phyloP scores from a whole-genome alignment of 2,329 filamentous ascomycete species.

The Fusarium succisae region DNA sequence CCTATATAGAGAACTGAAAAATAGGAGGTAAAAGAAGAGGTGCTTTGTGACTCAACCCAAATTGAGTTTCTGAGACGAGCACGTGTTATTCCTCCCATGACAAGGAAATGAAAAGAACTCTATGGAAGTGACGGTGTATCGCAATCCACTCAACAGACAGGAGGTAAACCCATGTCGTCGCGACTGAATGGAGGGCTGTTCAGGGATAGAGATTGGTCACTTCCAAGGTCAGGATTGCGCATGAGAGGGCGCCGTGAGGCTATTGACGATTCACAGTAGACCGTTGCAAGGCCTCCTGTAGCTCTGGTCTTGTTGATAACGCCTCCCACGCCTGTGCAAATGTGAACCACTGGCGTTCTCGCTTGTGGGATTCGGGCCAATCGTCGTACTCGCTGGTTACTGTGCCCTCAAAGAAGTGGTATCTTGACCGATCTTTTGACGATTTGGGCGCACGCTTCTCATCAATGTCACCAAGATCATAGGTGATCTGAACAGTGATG shows the following conservation, averaged over 20 bases:
- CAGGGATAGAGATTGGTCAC: neutral
- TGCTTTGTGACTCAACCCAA: neutral
- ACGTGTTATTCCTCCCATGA: constrained; percentile 24
- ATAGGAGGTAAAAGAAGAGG: constrained; percentile 12
- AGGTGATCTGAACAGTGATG: constrained; percentile 84
- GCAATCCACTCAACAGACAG: neutral
- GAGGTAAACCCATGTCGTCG: neutral
- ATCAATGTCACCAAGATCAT: constrained; percentile 85
- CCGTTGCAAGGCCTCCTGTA: constrained; percentile 85
- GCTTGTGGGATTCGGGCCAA: constrained; percentile 95
- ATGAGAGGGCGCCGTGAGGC: constrained; percentile 8
- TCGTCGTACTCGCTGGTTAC: constrained; percentile 85
- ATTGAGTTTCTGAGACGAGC: neutral
- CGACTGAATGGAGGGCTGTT: neutral
- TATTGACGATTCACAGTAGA: constrained; percentile 71
- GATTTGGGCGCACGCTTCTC: constrained; percentile 84
- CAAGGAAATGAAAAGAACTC: neutral
- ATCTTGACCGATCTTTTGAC: constrained; percentile 70
- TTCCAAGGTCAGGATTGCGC: neutral
- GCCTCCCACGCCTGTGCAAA: constrained; percentile 83
- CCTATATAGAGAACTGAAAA: constrained; percentile 31
- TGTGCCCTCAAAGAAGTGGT: constrained; percentile 87
- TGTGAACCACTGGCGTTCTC: constrained; percentile 88
- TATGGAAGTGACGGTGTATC: neutral
- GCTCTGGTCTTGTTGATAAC: constrained; percentile 81